A percentile compares a stretch with the other conserved stretches of the same genome.
phyloP scores from a whole-genome alignment of 2,329 filamentous ascomycete species.

The Didymella glomerata region DNA sequence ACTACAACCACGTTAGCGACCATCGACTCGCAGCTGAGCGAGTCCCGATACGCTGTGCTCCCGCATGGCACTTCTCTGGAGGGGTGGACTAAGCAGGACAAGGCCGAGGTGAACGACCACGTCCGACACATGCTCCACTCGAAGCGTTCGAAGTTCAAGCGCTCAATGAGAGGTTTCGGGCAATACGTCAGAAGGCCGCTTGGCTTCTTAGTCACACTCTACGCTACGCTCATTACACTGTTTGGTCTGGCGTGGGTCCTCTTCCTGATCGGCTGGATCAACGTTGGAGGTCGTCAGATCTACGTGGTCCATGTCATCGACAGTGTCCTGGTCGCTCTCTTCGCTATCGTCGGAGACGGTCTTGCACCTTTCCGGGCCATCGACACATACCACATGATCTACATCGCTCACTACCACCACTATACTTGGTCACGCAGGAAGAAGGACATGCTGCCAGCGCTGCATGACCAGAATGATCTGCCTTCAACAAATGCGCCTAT shows the following conservation, averaged over 20 bases:
- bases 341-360: constrained; percentile 69
- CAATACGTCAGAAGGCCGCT: constrained; percentile 80
- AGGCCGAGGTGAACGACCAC: constrained; percentile 81
- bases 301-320: constrained; percentile 66
- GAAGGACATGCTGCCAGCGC: constrained; percentile 67
- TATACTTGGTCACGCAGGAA: constrained; percentile 71
- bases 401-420: constrained; percentile 76
- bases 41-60: constrained; percentile 79
- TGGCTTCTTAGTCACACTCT: constrained; percentile 84
- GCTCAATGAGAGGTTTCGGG: constrained; percentile 78
- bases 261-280: constrained; percentile 91
- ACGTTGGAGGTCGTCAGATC: constrained; percentile 74
- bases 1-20: constrained; percentile 59
- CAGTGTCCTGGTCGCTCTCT: constrained; percentile 67
- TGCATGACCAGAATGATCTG: constrained; percentile 75
- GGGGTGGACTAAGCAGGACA: constrained; percentile 78
- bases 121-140: constrained; percentile 90
- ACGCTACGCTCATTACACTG: constrained; percentile 81
- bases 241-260: constrained; percentile 90
- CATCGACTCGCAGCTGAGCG: constrained; percentile 72
- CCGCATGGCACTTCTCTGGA: constrained; percentile 76
- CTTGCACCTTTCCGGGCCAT: constrained; percentile 75
- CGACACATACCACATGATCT: constrained; percentile 89
- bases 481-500: constrained; percentile 59
- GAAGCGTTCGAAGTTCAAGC: constrained; percentile 78